These are phyloP conservation scores for Megacollybia platyphylla DNA, from an alignment of 1,284 basidiomycete genomes.

Conservation along the genomic window DNA sequence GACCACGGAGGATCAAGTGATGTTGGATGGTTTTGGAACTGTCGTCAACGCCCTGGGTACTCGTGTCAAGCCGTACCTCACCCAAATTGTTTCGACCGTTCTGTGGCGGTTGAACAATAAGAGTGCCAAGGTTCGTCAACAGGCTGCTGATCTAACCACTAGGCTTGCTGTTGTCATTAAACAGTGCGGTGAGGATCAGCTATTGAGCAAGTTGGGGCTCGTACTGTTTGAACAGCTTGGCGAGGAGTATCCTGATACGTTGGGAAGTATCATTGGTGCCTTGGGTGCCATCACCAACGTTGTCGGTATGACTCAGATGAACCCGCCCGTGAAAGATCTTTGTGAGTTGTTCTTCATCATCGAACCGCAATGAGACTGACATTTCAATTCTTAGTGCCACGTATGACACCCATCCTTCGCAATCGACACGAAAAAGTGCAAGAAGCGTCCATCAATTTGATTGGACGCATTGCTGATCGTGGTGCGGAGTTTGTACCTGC, in stretches of 20 bases:
- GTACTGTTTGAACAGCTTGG: conserved; percentile 98
- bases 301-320: conserved; percentile 99
- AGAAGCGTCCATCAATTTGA: conserved; percentile 98
- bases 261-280: conserved; percentile 97
- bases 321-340: conserved; percentile 97
- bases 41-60: conserved; percentile 95
- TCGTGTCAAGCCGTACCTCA: conserved; percentile 97
- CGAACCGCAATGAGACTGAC: conserved; percentile 5
- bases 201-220: conserved; percentile 92
- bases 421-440: conserved; percentile 99
- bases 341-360: conserved; percentile 37
- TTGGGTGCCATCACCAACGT: conserved; percentile 99
- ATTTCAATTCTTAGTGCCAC: conserved; percentile 56
- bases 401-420: conserved; percentile 98
- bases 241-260: conserved; percentile 97
- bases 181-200: conserved; percentile 93
- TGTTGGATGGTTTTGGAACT: conserved; percentile 97
- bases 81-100: conserved; percentile 98
- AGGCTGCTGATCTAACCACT: conserved; percentile 94
- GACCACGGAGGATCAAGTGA: conserved; percentile 96
- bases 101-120: conserved; percentile 99
- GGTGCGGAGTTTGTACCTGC: conserved; percentile 98
- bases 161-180: conserved; percentile 96
- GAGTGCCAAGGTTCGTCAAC: conserved; percentile 97
- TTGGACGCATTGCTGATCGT: conserved; percentile 98